Evolutionary conservation across 2,329 filamentous ascomycete species (phyloP).

Genomic region (Cladophialophora carrionii): DNA sequence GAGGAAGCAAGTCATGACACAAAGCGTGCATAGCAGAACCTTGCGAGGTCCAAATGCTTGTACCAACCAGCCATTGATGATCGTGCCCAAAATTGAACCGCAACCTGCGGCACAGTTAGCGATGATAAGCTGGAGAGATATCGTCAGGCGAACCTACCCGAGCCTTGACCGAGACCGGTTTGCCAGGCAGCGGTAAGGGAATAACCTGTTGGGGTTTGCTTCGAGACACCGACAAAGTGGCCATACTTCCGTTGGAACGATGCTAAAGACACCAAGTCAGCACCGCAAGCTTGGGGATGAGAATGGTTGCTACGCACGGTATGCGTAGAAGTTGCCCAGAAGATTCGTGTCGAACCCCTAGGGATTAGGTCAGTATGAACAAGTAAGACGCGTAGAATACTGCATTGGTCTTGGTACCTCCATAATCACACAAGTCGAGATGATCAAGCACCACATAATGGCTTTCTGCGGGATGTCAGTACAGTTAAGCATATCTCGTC

Average conservation of each 20-base stretch:
- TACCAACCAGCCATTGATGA: constrained; percentile 55
- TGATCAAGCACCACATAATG: constrained; percentile 45
- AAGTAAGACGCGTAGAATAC: background rate
- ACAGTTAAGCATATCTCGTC: background rate
- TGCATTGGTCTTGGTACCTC: constrained; percentile 42
- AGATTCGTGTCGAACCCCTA: constrained; percentile 57
- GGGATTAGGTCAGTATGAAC: background rate
- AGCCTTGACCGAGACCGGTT: constrained; percentile 28
- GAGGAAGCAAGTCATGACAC: constrained; percentile 52
- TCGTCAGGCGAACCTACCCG: background rate
- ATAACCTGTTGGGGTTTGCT: constrained; percentile 26
- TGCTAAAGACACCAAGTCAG: constrained; percentile 9
- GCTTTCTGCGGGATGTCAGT: constrained; percentile 31
- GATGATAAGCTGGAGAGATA: background rate
- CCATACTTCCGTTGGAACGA: constrained; percentile 28
- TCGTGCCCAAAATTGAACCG: constrained; percentile 61
- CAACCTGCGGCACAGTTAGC: constrained; percentile 50
- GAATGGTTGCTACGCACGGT: constrained; percentile 34
- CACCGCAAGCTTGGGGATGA: background rate
- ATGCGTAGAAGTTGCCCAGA: constrained; percentile 56
- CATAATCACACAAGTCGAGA: constrained; percentile 56
- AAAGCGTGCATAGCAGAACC: constrained; percentile 54
- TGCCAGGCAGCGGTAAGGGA: constrained; percentile 31
- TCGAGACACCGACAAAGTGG: constrained; percentile 20
- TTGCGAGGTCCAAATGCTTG: constrained; percentile 54